Base-by-base conservation (phyloP, 2,329 filamentous ascomycete species). In the Xylaria sp. region DNA sequence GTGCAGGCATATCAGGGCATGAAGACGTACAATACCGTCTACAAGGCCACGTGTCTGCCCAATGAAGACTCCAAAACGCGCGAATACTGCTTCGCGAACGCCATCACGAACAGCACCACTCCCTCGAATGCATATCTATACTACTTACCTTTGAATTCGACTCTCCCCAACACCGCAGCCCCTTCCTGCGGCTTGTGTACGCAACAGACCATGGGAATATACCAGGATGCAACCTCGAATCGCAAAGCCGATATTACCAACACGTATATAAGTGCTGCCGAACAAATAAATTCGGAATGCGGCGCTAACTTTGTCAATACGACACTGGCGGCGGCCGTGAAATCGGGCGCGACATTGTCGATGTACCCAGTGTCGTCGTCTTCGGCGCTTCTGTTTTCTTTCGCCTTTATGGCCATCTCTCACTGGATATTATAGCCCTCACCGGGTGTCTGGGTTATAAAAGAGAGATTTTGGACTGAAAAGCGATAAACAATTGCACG, bases 11-110 rank as follows among this genome's bases (percentile, higher is more conserved):
- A 94, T 78, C 84, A 88, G 51, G 94, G 93, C 56, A 87, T 98
- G 75, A 80, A 89, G 25, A 87, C 93, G 54, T 99, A 98, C 81
- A 85, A 90, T 71, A 87, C 91, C 34, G 82, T 97, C 37, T 97
- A 95, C 82, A 86, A 89, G 58, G 93, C 94, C 2, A 91, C 91
- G 7, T 99, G 96, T 78, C 86, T 97, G 23, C 89, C 89, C 69
- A 88, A 93, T 77, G 84, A 88, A 0, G 81, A 84, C 0, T 90
- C 89, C 0, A 80, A 83, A 0, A 90, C 90, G 0, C 85, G 85
- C 60, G 87, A 89, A 73, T 98, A 95, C 84, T 91, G 89, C 83
- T 98, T 94, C 79, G 92, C 92, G 73, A 91, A 93, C 74, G 94
- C 95, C 59, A 89, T 94, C 69, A 94, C 92, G 57, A 97, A 97